These are phyloP conservation scores for Tetrahymena elliotti DNA, from an alignment of 73 alveolate species.

Conservation along the genomic window DNA sequence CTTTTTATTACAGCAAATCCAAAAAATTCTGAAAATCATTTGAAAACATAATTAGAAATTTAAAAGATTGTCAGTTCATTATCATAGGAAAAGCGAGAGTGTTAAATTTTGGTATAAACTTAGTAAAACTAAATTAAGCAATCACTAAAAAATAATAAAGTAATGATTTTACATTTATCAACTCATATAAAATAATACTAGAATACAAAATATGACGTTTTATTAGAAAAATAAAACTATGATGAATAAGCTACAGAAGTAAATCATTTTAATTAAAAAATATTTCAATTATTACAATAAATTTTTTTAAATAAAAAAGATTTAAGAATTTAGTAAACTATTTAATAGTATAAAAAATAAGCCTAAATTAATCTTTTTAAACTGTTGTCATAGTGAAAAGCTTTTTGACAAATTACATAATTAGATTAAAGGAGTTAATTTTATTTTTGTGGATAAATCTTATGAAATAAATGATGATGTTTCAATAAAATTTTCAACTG, in stretches of 20 bases:
- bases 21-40: not conserved
- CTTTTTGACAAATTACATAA: not conserved
- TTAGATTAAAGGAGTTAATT: not conserved
- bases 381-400: not conserved
- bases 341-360: not conserved
- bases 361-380: not conserved
- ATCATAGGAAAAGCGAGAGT: too few relatives aligned
- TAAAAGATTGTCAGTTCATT: too few relatives aligned
- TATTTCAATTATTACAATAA: not conserved
- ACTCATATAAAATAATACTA: too few relatives aligned
- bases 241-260: not conserved
- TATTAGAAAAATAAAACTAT: too few relatives aligned
- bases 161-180: too few relatives aligned
- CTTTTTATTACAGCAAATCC: not conserved
- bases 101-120: too few relatives aligned
- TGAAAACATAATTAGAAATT: not conserved
- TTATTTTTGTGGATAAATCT: not conserved
- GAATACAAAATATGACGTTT: too few relatives aligned
- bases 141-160: too few relatives aligned
- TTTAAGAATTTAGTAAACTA: not conserved
- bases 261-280: not conserved
- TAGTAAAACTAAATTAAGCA: too few relatives aligned
- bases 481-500: not conserved
- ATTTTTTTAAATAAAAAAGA: not conserved
- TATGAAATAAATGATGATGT: not conserved